phyloP scores from a whole-genome alignment of 2,329 filamentous ascomycete genomes.

The Pyrenophora tritici-repentis region DNA sequence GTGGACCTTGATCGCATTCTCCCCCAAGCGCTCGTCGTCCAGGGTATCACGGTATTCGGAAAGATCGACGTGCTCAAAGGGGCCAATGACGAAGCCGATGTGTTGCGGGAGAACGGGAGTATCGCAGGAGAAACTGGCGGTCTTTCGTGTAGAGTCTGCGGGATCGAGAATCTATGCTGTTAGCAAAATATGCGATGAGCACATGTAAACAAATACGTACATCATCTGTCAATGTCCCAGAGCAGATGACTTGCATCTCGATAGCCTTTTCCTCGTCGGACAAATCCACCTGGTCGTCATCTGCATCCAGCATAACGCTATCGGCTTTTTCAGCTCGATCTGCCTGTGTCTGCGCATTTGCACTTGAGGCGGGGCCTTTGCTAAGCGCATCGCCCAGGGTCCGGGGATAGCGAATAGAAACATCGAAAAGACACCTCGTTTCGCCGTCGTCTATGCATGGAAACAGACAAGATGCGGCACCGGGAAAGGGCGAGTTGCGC shows the following conservation, averaged over 20 bases:
- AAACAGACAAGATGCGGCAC: slow-evolving; percentile 83
- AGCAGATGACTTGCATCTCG: slow-evolving; percentile 89
- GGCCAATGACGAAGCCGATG: slow-evolving; percentile 90
- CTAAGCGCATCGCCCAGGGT: slow-evolving; percentile 77
- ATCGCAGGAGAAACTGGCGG: slow-evolving; percentile 77
- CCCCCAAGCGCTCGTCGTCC: slow-evolving; percentile 87
- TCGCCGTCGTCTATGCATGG: slow-evolving; percentile 89
- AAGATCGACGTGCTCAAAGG: slow-evolving; percentile 91
- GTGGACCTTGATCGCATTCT: slow-evolving; percentile 85
- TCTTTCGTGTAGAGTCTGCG: slow-evolving; percentile 79
- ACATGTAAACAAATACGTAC: slow-evolving; percentile 38
- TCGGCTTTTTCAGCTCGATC: slow-evolving; percentile 38
- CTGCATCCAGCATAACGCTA: slow-evolving; percentile 40
- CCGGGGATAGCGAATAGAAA: slow-evolving; percentile 83
- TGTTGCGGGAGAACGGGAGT: slow-evolving; percentile 79
- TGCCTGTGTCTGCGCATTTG: slow-evolving; percentile 16
- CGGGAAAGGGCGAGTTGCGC: slow-evolving; percentile 76
- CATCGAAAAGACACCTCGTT: slow-evolving; percentile 82
- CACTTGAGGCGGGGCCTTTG: slow-evolving; percentile 40
- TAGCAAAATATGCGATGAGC: slow-evolving; percentile 7
- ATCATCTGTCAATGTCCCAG: slow-evolving; percentile 86
- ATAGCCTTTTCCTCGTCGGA: slow-evolving; percentile 81
- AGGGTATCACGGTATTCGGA: slow-evolving; percentile 87
- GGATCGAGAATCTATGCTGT: slow-evolving; percentile 65
- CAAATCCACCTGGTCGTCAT: slow-evolving; percentile 52